phyloP scores from a whole-genome alignment of 805 yeast genomes.

The Ogataea thermomethanolica region DNA sequence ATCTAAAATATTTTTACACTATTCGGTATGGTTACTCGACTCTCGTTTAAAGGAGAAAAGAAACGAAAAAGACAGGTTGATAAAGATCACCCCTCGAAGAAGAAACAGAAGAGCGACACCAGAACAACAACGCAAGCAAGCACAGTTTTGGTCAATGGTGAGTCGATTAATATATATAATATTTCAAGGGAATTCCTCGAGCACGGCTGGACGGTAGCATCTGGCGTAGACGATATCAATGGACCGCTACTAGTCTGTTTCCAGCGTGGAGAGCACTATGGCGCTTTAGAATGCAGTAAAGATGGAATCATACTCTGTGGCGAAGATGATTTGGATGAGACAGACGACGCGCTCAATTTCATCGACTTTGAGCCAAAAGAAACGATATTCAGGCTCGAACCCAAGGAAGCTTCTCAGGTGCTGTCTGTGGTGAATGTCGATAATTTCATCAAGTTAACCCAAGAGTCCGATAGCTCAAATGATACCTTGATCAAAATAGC shows the following conservation, averaged over 20 bases:
- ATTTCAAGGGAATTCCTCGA: slow-evolving; percentile 20
- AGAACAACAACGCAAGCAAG: background rate
- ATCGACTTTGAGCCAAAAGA: slow-evolving; percentile 12
- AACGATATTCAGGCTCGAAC: slow-evolving; percentile 24
- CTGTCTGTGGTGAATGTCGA: slow-evolving; percentile 26
- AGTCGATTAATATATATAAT: slow-evolving; percentile 13
- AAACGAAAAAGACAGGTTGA: slow-evolving; percentile 4
- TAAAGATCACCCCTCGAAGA: background rate
- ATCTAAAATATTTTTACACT: slow-evolving; percentile 4
- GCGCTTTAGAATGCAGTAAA: slow-evolving; percentile 16
- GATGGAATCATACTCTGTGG: slow-evolving; percentile 6
- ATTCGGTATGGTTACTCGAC: slow-evolving; percentile 29
- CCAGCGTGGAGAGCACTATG: slow-evolving; percentile 10
- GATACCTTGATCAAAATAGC: slow-evolving; percentile 16
- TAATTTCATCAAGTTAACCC: slow-evolving; percentile 14
- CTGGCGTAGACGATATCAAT: slow-evolving; percentile 2
- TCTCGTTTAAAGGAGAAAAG: slow-evolving; percentile 32
- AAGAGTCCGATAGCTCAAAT: slow-evolving; percentile 1
- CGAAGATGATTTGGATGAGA: slow-evolving; percentile 11
- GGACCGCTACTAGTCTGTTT: slow-evolving; percentile 29
- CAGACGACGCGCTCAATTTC: slow-evolving; percentile 21
- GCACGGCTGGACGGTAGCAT: slow-evolving; percentile 16
- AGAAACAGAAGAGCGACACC: background rate
- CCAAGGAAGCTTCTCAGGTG: slow-evolving; percentile 26
- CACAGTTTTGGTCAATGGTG: slow-evolving; percentile 25